These are phyloP conservation scores for Blastocystis sp. DNA, from an alignment of 352 stramenopile genomes.

Conservation along the genomic window DNA sequence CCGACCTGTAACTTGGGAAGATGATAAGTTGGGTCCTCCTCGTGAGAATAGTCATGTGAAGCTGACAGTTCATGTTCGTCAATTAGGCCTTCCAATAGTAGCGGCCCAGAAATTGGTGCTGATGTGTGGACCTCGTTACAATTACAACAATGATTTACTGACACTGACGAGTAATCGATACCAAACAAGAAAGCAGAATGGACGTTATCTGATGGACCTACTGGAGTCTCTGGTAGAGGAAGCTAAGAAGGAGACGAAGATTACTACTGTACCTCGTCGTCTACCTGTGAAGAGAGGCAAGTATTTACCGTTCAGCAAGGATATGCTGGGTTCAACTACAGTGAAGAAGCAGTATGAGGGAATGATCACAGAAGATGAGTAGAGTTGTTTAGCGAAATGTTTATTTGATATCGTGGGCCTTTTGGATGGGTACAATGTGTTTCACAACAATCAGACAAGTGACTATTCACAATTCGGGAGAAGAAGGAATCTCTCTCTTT, in stretches of 20 bases:
- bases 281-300: slow-evolving; percentile 23
- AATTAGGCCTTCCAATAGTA: slow-evolving; percentile 12
- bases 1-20: slow-evolving; percentile 31
- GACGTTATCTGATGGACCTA: slow-evolving; percentile 55
- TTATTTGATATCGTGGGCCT: too few relatives aligned
- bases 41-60: slow-evolving; percentile 30
- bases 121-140: slow-evolving; percentile 57
- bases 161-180: slow-evolving; percentile 61
- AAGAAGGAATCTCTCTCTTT: too few relatives aligned
- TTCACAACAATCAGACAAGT: background rate
- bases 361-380: slow-evolving; percentile 63
- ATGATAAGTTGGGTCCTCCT: slow-evolving; percentile 34
- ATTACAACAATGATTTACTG: slow-evolving; percentile 66
- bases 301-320: slow-evolving; percentile 43
- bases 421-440: too few relatives aligned
- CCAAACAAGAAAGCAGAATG: slow-evolving; percentile 53
- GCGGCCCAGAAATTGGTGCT: slow-evolving; percentile 65
- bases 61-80: slow-evolving; percentile 33
- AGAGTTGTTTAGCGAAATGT: background rate
- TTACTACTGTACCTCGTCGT: background rate
- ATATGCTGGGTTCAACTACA: slow-evolving; percentile 37
- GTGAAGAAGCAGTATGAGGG: slow-evolving; percentile 67
- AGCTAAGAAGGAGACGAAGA: slow-evolving; percentile 44
- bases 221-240: slow-evolving; percentile 64
- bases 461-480: too few relatives aligned